Evolutionary conservation across 2,329 filamentous ascomycete genomes (phyloP).

Genomic region (Fusarium virguliforme): DNA sequence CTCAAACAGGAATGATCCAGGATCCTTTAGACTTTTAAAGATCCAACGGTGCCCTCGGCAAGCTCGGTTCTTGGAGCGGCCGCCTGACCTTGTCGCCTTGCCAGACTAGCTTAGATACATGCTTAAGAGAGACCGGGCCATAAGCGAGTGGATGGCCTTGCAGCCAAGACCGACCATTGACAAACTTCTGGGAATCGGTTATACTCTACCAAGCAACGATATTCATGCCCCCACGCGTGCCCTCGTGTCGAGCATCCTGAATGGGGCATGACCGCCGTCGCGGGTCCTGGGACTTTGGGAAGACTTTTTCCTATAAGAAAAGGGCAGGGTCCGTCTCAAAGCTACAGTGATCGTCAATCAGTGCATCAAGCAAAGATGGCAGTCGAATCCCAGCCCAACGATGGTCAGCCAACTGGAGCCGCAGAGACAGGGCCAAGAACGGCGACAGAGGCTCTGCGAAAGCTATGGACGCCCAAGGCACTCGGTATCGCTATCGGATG

Average conservation of each 20-base stretch:
- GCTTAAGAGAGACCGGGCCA: slow-evolving; percentile 13
- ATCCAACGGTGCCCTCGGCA: slow-evolving; percentile 28
- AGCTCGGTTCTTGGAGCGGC: background rate
- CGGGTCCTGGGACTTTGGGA: background rate
- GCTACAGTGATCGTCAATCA: background rate
- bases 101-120: slow-evolving; percentile 10
- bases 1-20: slow-evolving; percentile 14
- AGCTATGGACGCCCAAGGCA: slow-evolving; percentile 29
- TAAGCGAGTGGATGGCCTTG: slow-evolving; percentile 12
- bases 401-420: background rate
- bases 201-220: slow-evolving; percentile 32
- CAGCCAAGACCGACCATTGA: slow-evolving; percentile 41
- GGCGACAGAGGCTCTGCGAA: slow-evolving; percentile 35
- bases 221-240: slow-evolving; percentile 18
- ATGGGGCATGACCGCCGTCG: slow-evolving; percentile 32
- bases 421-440: slow-evolving; percentile 10
- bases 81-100: background rate
- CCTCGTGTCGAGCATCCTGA: background rate
- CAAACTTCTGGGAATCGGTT: slow-evolving; percentile 23
- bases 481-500: slow-evolving; percentile 35
- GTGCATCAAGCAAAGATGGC: slow-evolving; percentile 17
- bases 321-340: background rate
- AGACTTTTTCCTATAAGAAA: slow-evolving; percentile 7
- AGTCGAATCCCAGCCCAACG: background rate
- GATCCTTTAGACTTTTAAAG: background rate